phyloP scores from a whole-genome alignment of 2,329 filamentous ascomycete species.

The Penicillium sumatraense region DNA sequence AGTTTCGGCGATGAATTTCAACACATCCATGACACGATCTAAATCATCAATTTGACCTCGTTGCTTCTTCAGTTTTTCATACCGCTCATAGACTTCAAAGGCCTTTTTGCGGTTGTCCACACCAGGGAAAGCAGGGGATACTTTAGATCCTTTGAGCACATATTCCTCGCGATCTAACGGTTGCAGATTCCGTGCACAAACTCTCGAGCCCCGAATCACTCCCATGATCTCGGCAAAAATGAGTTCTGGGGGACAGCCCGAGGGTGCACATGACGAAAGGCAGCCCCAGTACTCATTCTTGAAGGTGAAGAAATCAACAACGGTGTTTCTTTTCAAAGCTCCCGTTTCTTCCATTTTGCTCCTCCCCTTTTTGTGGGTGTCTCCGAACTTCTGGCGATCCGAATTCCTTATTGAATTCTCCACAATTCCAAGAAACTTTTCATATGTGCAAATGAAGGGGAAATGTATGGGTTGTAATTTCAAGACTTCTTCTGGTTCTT shows the following conservation, averaged over 20 bases:
- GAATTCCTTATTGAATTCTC: slow-evolving; percentile 25
- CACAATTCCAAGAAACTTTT: slow-evolving; percentile 28
- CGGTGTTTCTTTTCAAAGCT: not conserved
- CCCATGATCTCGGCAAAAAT: slow-evolving; percentile 38
- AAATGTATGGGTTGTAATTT: slow-evolving; percentile 28
- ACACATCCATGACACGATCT: slow-evolving; percentile 26
- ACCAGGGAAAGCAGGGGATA: slow-evolving; percentile 28
- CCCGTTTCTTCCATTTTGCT: not conserved
- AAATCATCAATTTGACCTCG: slow-evolving; percentile 21
- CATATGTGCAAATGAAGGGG: slow-evolving; percentile 37
- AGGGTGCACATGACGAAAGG: slow-evolving; percentile 15
- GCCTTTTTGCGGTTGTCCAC: slow-evolving; percentile 23
- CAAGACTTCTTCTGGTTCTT: slow-evolving; percentile 19
- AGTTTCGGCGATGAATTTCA: slow-evolving; percentile 20
- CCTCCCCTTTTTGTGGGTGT: not conserved
- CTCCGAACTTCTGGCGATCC: slow-evolving; percentile 19
- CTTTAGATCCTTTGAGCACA: slow-evolving; percentile 18
- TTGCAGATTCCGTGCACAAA: slow-evolving; percentile 17
- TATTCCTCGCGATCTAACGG: slow-evolving; percentile 28
- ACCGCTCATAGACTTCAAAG: slow-evolving; percentile 31
- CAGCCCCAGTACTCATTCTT: slow-evolving; percentile 33
- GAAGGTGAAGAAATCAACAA: slow-evolving; percentile 33
- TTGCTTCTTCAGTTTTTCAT: slow-evolving; percentile 26
- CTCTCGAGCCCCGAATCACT: slow-evolving; percentile 33
- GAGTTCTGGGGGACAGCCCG: slow-evolving; percentile 23